phyloP scores from a whole-genome alignment of 225 moss, liverwort and hornwort genomes.

The Physcomitrellopsis africana region DNA sequence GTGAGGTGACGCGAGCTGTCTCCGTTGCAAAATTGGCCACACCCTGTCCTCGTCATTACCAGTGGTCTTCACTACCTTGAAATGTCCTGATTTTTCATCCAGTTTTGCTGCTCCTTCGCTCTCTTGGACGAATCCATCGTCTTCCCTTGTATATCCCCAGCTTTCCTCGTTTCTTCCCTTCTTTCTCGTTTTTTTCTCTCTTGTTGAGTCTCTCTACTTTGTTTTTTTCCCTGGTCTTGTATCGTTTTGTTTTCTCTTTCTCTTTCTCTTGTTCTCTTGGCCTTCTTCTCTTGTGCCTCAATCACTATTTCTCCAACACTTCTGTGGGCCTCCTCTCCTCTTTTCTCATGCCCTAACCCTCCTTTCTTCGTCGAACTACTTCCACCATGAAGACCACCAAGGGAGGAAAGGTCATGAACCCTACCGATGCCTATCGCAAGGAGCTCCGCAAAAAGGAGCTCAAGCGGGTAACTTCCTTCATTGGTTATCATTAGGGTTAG shows the following conservation, averaged over 20 bases:
- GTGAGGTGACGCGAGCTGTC: too few relatives aligned
- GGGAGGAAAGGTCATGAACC: slow-evolving; percentile 99
- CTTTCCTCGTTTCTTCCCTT: too few relatives aligned
- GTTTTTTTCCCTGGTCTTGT: too few relatives aligned
- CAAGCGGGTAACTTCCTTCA: slow-evolving; percentile 73
- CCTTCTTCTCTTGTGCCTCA: neutral
- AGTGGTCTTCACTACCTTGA: too few relatives aligned
- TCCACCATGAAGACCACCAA: slow-evolving; percentile 95
- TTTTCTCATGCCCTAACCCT: slow-evolving; percentile 27
- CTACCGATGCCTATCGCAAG: slow-evolving; percentile 99
- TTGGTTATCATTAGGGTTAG: slow-evolving; percentile 37
- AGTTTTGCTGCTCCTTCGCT: too few relatives aligned
- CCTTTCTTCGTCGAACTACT: slow-evolving; percentile 10
- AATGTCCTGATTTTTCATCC: too few relatives aligned
- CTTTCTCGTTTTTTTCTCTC: too few relatives aligned
- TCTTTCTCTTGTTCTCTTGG: neutral
- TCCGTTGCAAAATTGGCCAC: too few relatives aligned
- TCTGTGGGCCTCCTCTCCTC: neutral
- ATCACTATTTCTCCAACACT: neutral
- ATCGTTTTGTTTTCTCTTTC: neutral
- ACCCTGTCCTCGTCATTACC: too few relatives aligned
- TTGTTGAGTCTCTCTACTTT: too few relatives aligned
- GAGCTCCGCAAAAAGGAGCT: slow-evolving; percentile 99
- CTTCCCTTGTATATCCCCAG: too few relatives aligned
- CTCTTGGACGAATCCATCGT: too few relatives aligned